Evolutionary conservation across 2,329 filamentous ascomycete species (phyloP), one percentile per base, ranked within the genome.

Genomic region (Periconia digitata): DNA sequence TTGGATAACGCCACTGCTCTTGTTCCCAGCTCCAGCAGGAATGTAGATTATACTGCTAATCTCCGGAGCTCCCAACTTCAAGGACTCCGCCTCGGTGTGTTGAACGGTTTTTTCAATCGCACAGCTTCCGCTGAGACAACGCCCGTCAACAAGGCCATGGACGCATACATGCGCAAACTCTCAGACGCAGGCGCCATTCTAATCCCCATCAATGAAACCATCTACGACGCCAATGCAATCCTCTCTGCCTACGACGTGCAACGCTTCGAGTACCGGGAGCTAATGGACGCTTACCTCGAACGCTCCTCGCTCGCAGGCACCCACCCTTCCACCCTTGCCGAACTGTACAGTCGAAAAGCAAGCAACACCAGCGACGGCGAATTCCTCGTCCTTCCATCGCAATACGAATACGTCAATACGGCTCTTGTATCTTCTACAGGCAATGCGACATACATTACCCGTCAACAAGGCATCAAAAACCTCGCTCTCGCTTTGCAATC

Each of bases 341-440:
- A 80, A 4, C 66, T 86, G 0, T 83, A 81, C 56, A 64, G 62
- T 13, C 74, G 53, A 24, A 65, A 58, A 54, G 52, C 65, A 10
- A 50, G 70, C 2, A 67, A 65, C 23, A 56, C 52, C 0, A 55
- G 71, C 0, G 44, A 49, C 17, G 74, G 74, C 6, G 68, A 80
- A 2, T 87, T 83, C 59, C 67, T 86, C 1, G 81, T 87, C 29
- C 78, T 87, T 5, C 81, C 83, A 0, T 67, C 72, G 2, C 80
- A 86, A 53, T 82, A 84, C 62, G 69, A 72, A 27, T 82, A 81
- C 58, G 72, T 85, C 41, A 74, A 75, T 39, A 78, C 72, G 2
- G 74, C 76, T 0, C 72, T 79, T 1, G 54, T 63, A n/a, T 83
- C 76, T 1, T 83, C 80, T 0, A 82, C 79, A 0, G 61, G 62